Conservation (phyloP, 306 rosid genomes). For the Cucumis melo region DNA sequence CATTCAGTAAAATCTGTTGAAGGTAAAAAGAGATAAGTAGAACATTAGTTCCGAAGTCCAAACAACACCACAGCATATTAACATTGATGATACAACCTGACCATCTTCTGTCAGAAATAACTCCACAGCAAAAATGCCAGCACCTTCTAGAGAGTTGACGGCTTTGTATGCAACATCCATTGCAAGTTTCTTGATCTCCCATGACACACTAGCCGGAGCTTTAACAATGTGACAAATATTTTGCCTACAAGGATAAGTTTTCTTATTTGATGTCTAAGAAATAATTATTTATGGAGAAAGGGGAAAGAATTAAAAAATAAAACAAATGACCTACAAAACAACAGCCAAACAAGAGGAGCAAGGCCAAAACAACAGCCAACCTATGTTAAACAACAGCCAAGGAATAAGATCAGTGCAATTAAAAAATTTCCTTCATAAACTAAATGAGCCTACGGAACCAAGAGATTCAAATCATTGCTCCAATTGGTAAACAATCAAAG, state of each 20-base stretch:
- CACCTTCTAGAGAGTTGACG: constrained; percentile 78
- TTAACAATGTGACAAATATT: constrained; percentile 81
- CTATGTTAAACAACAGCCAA: not conserved
- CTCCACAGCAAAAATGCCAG: constrained; percentile 95
- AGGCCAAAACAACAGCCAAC: not conserved
- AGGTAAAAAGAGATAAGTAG: not conserved
- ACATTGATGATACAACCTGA: constrained; percentile 37
- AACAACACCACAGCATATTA: not conserved
- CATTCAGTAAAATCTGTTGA: constrained; percentile 75
- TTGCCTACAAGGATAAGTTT: constrained; percentile 38
- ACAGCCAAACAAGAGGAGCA: not conserved
- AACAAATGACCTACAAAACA: not conserved
- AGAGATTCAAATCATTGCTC: not conserved
- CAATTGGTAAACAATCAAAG: not conserved
- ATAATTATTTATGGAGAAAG: not conserved
- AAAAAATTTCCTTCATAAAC: not conserved
- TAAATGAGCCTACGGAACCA: not conserved
- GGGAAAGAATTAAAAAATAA: not conserved
- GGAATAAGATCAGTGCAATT: not conserved
- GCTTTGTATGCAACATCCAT: constrained; percentile 71
- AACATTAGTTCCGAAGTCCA: not conserved
- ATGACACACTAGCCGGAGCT: constrained; percentile 68
- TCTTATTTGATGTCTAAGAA: not conserved
- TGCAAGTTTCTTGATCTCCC: constrained; percentile 54
- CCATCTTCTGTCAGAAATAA: constrained; percentile 65